phyloP scores from a whole-genome alignment of 2,329 filamentous ascomycete genomes.

The Trichoderma hamatum region DNA sequence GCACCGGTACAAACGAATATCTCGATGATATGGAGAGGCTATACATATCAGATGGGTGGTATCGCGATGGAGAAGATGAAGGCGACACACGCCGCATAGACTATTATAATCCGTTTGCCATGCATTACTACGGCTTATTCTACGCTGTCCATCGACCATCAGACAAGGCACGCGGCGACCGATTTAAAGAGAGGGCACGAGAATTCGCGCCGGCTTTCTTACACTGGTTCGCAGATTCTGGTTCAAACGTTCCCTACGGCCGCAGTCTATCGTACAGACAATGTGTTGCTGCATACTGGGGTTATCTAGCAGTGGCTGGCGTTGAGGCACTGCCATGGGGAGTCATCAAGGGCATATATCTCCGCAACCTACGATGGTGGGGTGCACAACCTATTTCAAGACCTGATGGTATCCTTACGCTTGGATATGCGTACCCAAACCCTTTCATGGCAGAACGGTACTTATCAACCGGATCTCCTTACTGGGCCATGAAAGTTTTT shows the following conservation, averaged over 20 bases:
- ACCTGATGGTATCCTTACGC: conserved; percentile 16
- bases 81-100: conserved; percentile 19
- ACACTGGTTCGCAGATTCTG: conserved; percentile 18
- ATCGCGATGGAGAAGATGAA: conserved; percentile 16
- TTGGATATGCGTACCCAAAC: conserved; percentile 18
- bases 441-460: conserved; percentile 13
- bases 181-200: conserved; percentile 3
- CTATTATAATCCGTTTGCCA: conserved; percentile 19
- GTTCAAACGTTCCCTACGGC: conserved; percentile 9
- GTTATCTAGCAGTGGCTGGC: conserved; percentile 18
- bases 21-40: conserved; percentile 22
- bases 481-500: conserved; percentile 20
- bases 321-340: conserved; percentile 23
- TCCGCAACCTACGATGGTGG: conserved; percentile 24
- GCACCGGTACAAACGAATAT: neutral
- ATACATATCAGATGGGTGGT: conserved; percentile 13
- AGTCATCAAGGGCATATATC: conserved; percentile 24
- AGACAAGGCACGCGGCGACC: conserved; percentile 9
- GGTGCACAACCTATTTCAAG: conserved; percentile 11
- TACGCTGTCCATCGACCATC: conserved; percentile 12
- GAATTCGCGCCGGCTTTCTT: conserved; percentile 6
- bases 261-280: conserved; percentile 21
- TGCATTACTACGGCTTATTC: conserved; percentile 18
- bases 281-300: conserved; percentile 25
- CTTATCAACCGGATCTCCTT: neutral